Evolutionary conservation across 805 yeast species (phyloP), one percentile per base, ranked within the genome.

Genomic region (Grigorovia transvaalensis): DNA sequence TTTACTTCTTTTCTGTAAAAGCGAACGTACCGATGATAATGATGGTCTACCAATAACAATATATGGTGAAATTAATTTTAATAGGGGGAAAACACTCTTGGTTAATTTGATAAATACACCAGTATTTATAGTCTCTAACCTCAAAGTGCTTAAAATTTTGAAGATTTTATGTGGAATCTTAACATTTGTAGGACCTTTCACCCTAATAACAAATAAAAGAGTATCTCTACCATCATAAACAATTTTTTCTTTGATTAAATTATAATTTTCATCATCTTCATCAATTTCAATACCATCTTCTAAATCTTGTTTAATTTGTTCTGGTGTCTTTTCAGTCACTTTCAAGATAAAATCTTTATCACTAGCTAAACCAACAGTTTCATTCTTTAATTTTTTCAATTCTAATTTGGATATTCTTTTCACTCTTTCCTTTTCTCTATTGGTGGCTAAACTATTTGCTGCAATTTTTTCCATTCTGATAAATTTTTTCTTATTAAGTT

Each of bases 1-100:
- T 48, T 79, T 77, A 20, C 88, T 85, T 76, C 93, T 81, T 70
- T 85, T 86, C 67, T 84, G 91, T 60, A 86, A 74, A 53, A 86
- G 70, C 54, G 81, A 77, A 71, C 93, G 81, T 51, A 85, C 79
- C 2, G 89, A 81, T 23, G 78, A 73, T 60, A 85, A 70, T n/a
- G 88, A 80, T 53, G 95, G 95, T 54, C 73, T 73, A 45, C 95
- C 95, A 56, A 82, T 73, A 48, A 84, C 84, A 48, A 85, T 74
- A 63, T 84, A 85, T 49, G 93, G 91, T 19, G 86, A 74, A 51
- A 85, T 75, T 55, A 86, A 69, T 63, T 80, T 83, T 62, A 86
- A 71, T 50, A 85, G 73, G 45, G 87, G 84, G 61, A 71, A 74
- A 45, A 82, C 76, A n/a, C 77, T 70, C 13, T 76, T 67, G 29